phyloP scores from a whole-genome alignment of 352 stramenopile genomes.

The Globisporangium okanoganense region DNA sequence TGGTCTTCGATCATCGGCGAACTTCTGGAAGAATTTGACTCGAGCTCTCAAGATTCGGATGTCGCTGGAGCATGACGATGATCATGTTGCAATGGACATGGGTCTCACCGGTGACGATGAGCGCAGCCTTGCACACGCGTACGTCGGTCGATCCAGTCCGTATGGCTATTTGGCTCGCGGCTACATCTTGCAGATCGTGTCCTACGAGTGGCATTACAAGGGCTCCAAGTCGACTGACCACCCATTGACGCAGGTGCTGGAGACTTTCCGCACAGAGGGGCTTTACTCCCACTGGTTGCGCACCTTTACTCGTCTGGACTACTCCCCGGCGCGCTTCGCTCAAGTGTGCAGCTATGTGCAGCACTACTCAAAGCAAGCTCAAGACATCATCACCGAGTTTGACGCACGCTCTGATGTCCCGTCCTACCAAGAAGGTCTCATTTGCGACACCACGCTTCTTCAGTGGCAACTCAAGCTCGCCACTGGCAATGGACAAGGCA shows the following conservation, averaged over 20 bases:
- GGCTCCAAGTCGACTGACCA: constrained; percentile 28
- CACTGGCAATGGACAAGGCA: not conserved
- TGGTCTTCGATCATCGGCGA: constrained; percentile 26
- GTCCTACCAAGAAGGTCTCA: constrained; percentile 19
- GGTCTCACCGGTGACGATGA: constrained; percentile 30
- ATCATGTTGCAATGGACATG: constrained; percentile 36
- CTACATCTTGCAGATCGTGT: constrained; percentile 58
- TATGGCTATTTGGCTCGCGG: constrained; percentile 56
- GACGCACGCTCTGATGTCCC: constrained; percentile 19
- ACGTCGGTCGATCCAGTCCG: constrained; percentile 47
- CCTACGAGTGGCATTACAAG: constrained; percentile 61
- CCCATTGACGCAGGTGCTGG: constrained; percentile 40
- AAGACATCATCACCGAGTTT: constrained; percentile 5
- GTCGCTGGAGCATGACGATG: constrained; percentile 35
- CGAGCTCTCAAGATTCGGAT: constrained; percentile 54
- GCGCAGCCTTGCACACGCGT: constrained; percentile 16
- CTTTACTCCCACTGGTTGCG: constrained; percentile 68
- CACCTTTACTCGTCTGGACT: constrained; percentile 61
- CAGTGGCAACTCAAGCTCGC: constrained; percentile 19
- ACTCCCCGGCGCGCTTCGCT: constrained; percentile 25
- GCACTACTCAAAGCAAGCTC: constrained; percentile 15
- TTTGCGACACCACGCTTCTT: constrained; percentile 19
- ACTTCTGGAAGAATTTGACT: constrained; percentile 64
- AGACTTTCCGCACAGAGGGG: constrained; percentile 57
- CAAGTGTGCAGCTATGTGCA: constrained; percentile 20